Evolutionary conservation across 768 basidiomycete species (phyloP).

Genomic region (Amanita rubescens): DNA sequence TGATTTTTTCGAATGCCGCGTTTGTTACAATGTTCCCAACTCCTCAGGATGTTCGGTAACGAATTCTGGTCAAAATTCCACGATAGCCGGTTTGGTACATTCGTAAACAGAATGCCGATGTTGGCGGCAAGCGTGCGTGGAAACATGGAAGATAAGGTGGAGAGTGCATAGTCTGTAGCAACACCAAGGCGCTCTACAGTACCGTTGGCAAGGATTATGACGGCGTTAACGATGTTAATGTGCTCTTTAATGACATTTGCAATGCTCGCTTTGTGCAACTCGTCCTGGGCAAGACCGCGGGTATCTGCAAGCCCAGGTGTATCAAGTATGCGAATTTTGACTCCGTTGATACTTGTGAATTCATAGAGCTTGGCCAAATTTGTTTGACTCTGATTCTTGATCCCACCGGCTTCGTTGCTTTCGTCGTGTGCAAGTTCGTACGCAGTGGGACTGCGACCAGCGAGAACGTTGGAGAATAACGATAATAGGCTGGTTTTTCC

Average conservation of each 20-base stretch:
- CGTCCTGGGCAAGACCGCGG: slow-evolving; percentile 18
- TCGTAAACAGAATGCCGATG: slow-evolving; percentile 22
- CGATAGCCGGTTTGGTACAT: slow-evolving; percentile 12
- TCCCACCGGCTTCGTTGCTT: slow-evolving; percentile 10
- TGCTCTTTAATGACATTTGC: slow-evolving; percentile 15
- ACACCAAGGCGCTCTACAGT: slow-evolving; percentile 16
- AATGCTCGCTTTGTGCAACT: slow-evolving; percentile 17
- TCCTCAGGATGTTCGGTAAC: slow-evolving; percentile 9
- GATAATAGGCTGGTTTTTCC: slow-evolving; percentile 13
- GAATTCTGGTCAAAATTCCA: slow-evolving; percentile 17
- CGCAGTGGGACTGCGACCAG: slow-evolving; percentile 6
- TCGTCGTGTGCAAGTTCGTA: slow-evolving; percentile 5
- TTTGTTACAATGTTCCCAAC: background rate
- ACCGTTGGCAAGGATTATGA: slow-evolving; percentile 22
- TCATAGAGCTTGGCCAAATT: slow-evolving; percentile 10
- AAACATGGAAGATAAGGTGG: slow-evolving; percentile 17
- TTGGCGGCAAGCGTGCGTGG: slow-evolving; percentile 17
- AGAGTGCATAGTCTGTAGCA: slow-evolving; percentile 19
- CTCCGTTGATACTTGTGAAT: slow-evolving; percentile 6
- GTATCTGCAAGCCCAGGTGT: slow-evolving; percentile 23
- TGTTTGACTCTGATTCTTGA: slow-evolving; percentile 10
- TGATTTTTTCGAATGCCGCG: background rate
- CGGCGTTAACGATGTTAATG: slow-evolving; percentile 17
- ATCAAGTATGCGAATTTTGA: slow-evolving; percentile 17
- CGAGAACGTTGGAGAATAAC: slow-evolving; percentile 12